These are phyloP conservation scores for Mucor mucedo DNA, from an alignment of 371 early-diverging fungal species.

Conservation along the genomic window DNA sequence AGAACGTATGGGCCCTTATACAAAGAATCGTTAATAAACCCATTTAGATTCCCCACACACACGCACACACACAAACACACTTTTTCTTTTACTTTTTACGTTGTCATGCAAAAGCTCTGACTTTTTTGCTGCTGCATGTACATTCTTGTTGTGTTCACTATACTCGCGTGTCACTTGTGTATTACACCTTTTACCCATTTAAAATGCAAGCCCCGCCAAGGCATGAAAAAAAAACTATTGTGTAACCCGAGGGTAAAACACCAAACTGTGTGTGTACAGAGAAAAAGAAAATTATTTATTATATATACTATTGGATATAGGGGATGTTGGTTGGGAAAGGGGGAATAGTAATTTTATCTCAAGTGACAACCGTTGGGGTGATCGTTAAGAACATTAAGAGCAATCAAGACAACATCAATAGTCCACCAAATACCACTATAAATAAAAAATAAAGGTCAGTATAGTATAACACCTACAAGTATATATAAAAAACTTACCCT, in stretches of 20 bases:
- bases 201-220: too few relatives aligned
- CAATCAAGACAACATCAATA: slow-evolving; percentile 48
- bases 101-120: too few relatives aligned
- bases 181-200: too few relatives aligned
- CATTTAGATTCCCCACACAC: too few relatives aligned
- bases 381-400: slow-evolving; percentile 50
- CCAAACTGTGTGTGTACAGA: neutral
- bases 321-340: neutral
- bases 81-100: too few relatives aligned
- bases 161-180: too few relatives aligned
- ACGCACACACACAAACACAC: too few relatives aligned
- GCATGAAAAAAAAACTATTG: neutral
- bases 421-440: slow-evolving; percentile 54
- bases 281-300: slow-evolving; percentile 12
- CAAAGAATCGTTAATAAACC: slow-evolving; percentile 33
- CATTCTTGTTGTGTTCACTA: too few relatives aligned
- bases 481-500: slow-evolving; percentile 1
- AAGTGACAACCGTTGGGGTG: slow-evolving; percentile 53
- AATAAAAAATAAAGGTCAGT: neutral
- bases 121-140: too few relatives aligned
- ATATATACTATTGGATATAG: slow-evolving; percentile 7
- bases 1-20: slow-evolving; percentile 52
- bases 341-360: slow-evolving; percentile 11
- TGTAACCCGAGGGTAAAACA: neutral
- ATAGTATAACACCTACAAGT: too few relatives aligned